These are phyloP conservation scores for Veloporphyrellus conicus DNA, from an alignment of 1,284 basidiomycete species.

Conservation along the genomic window DNA sequence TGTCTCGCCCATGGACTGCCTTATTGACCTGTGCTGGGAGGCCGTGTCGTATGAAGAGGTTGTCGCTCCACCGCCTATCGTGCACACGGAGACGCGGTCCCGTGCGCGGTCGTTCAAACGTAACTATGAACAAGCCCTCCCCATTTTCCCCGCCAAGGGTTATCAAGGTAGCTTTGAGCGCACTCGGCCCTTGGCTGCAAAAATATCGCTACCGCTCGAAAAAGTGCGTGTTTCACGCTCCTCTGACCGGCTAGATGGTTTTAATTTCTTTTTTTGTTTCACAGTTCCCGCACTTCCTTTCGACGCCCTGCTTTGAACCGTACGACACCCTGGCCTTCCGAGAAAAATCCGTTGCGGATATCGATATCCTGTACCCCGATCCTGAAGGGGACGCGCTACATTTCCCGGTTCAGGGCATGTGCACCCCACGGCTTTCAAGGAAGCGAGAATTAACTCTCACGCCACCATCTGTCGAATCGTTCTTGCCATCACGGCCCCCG, in stretches of 20 bases:
- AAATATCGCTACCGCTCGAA: constrained; percentile 18
- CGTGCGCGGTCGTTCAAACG: constrained; percentile 20
- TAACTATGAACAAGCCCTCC: background rate
- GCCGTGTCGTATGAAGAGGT: constrained; percentile 25
- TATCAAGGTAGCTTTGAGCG: constrained; percentile 13
- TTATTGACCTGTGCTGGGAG: constrained; percentile 30
- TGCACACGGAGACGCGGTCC: constrained; percentile 1
- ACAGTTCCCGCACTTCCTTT: constrained; percentile 11
- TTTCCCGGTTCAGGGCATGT: constrained; percentile 13
- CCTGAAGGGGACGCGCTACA: constrained; percentile 12
- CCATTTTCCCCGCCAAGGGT: constrained; percentile 1
- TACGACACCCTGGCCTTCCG: constrained; percentile 6
- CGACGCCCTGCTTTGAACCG: constrained; percentile 9
- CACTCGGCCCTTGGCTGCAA: constrained; percentile 15
- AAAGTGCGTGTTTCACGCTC: constrained; percentile 10
- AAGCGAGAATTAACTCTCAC: constrained; percentile 10
- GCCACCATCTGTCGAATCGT: constrained; percentile 8
- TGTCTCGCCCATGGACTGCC: constrained; percentile 27
- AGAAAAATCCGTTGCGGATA: constrained; percentile 12
- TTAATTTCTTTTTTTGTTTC: background rate
- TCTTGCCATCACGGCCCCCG: background rate
- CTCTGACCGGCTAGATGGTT: background rate
- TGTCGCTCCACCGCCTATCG: background rate
- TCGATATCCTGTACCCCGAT: constrained; percentile 20
- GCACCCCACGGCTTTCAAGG: constrained; percentile 3